Base-by-base conservation (phyloP, 2,329 filamentous ascomycete species). In the Taxawa tesnikishii region DNA sequence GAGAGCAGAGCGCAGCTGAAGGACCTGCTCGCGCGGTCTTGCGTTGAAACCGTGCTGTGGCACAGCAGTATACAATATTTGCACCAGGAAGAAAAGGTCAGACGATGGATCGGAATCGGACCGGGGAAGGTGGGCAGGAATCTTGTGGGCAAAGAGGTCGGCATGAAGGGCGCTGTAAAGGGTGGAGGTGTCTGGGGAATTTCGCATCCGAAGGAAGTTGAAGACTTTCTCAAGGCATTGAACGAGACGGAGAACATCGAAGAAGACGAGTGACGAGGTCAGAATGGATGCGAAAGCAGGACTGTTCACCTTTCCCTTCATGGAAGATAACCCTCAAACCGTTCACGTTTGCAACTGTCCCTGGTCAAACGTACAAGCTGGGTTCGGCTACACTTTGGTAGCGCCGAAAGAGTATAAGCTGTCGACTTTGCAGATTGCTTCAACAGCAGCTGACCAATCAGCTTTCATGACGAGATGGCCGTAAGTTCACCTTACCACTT, bases 151-250 rank as follows among this genome's bases (percentile, higher is more conserved):
- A 94, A 94, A 58, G 88, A 94, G 58, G 87, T 94, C 3, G 87
- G 85, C 7, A 87, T 90, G 74, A 73, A 79, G 47, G 83, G 90
- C 34, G 62, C 71, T 11, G 73, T 88, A 29, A 92, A 88, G 52
- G 85, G 85, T 2, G 87, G 85, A 29, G 88, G 88, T 2, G 87
- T 94, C 0, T 94, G 87, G 85, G 85, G 80, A 4, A 82, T 94
- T 33, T 87, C 76, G 7, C 79, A 85, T 51, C 84, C 87, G 6
- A 70, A 67, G 34, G 62, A 67, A 33, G 56, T 64, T 37, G 63
- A 67, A 39, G 53, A 58, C 29, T 51, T 65, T 2, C 43, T 67
- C 27, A 51, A 45, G 36, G 63, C 60, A 13, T 42, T 68, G 27
- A 63, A 67, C 25, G 54, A 55, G 29, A 68, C 63, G 4, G 62